phyloP scores from a whole-genome alignment of 495 filamentous ascomycete species.

The Durotheca rogersii region DNA sequence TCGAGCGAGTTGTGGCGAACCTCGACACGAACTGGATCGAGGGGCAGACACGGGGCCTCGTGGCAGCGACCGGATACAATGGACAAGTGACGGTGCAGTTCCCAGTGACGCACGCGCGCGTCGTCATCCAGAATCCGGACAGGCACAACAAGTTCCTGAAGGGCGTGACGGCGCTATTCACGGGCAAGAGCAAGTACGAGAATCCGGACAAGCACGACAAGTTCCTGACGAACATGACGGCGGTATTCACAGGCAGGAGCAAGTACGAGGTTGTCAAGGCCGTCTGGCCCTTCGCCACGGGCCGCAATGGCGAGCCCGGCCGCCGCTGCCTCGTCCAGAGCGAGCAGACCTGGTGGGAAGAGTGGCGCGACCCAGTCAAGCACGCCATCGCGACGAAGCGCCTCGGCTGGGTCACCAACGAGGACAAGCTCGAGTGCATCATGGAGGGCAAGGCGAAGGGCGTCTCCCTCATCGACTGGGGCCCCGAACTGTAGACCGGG shows the following conservation, averaged over 20 bases:
- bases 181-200: conserved; percentile 50
- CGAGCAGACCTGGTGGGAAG: conserved; percentile 56
- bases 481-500: conserved; percentile 29
- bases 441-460: conserved; percentile 45
- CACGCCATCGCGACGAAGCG: conserved; percentile 47
- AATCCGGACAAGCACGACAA: conserved; percentile 44
- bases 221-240: conserved; percentile 46
- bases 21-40: conserved; percentile 54
- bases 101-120: conserved; percentile 50
- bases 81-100: conserved; percentile 52
- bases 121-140: conserved; percentile 50
- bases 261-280: conserved; percentile 53
- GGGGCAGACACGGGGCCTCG: conserved; percentile 50
- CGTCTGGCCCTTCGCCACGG: conserved; percentile 50
- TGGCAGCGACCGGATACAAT: conserved; percentile 47
- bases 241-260: conserved; percentile 46
- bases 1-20: conserved; percentile 52
- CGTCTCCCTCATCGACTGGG: conserved; percentile 41
- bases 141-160: conserved; percentile 44
- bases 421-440: conserved; percentile 52
- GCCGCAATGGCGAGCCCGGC: conserved; percentile 40
- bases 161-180: conserved; percentile 42
- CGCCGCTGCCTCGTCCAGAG: conserved; percentile 49
- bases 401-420: conserved; percentile 52
- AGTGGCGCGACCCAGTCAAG: conserved; percentile 47